Evolutionary conservation across 768 basidiomycete species (phyloP).

Genomic region (Macrolepiota fuliginosa): DNA sequence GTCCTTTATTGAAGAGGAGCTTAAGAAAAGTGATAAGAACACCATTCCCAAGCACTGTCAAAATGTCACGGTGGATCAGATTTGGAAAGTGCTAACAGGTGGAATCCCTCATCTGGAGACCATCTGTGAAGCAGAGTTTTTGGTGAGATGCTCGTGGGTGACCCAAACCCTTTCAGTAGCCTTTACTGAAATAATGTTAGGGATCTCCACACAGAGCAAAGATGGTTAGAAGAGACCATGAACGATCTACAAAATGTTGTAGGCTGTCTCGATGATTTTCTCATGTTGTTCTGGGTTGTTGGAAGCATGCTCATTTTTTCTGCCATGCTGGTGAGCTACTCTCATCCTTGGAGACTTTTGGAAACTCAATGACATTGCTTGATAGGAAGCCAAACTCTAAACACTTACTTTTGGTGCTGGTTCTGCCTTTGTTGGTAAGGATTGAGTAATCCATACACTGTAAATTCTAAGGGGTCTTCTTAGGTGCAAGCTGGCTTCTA

Average conservation of each 20-base stretch:
- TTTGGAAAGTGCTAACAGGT: neutral
- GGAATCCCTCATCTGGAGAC: neutral
- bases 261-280: conserved; percentile 1
- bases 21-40: neutral
- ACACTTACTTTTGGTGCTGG: neutral
- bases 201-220: conserved; percentile 1
- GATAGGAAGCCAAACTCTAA: conserved; percentile 3
- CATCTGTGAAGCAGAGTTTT: conserved; percentile 1
- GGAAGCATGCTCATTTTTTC: conserved; percentile 4
- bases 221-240: conserved; percentile 6
- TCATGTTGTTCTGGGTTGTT: conserved; percentile 1
- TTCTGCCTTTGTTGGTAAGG: conserved; percentile 1
- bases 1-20: neutral
- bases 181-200: neutral
- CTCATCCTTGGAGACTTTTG: neutral
- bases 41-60: neutral
- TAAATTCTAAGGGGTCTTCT: neutral
- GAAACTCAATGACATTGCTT: neutral
- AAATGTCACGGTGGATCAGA: neutral
- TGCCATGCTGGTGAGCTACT: neutral
- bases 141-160: conserved; percentile 4
- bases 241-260: conserved; percentile 8
- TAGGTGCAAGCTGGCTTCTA: conserved; percentile 7
- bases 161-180: no score
- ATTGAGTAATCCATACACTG: neutral